These are phyloP conservation scores for Carex kokanica DNA, from an alignment of 176 grass and related monocot genomes.

Conservation along the genomic window DNA sequence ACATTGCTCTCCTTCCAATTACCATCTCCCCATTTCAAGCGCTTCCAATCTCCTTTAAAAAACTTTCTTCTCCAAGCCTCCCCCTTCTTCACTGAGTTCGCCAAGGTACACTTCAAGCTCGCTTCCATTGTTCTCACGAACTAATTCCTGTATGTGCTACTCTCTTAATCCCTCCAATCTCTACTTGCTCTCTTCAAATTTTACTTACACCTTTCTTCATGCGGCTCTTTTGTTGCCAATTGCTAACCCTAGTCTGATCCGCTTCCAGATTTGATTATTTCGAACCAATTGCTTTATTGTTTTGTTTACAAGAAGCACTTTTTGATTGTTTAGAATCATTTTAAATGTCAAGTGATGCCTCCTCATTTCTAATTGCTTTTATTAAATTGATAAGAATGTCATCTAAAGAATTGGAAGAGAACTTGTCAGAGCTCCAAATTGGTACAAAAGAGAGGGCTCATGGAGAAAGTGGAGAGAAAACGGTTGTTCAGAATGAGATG, in stretches of 20 bases:
- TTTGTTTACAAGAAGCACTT: too few species aligned
- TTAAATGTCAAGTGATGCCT: too few species aligned
- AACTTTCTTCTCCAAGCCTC: too few species aligned
- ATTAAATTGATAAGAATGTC: too few species aligned
- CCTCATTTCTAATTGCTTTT: too few species aligned
- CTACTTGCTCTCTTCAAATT: not conserved
- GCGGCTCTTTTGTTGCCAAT: not conserved
- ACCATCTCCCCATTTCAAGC: too few species aligned
- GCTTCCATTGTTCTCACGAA: not conserved
- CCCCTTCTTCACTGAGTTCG: not conserved
- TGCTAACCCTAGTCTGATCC: not conserved
- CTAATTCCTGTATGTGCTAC: not conserved
- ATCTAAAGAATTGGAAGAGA: conserved; percentile 42
- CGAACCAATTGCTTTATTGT: too few species aligned
- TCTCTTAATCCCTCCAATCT: not conserved
- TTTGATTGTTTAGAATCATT: too few species aligned
- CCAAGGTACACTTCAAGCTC: not conserved
- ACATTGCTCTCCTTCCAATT: too few species aligned
- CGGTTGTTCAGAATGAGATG: conserved; percentile 27
- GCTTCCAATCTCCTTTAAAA: too few species aligned
- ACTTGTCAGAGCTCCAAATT: conserved; percentile 40
- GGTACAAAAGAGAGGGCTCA: not conserved
- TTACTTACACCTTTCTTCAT: not conserved
- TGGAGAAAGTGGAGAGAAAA: not conserved
- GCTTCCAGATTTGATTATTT: too few species aligned